Evolutionary conservation across 2,329 filamentous ascomycete species (phyloP), one percentile per base, ranked within the genome.

Genomic region (Phyllosticta citribraziliensis): DNA sequence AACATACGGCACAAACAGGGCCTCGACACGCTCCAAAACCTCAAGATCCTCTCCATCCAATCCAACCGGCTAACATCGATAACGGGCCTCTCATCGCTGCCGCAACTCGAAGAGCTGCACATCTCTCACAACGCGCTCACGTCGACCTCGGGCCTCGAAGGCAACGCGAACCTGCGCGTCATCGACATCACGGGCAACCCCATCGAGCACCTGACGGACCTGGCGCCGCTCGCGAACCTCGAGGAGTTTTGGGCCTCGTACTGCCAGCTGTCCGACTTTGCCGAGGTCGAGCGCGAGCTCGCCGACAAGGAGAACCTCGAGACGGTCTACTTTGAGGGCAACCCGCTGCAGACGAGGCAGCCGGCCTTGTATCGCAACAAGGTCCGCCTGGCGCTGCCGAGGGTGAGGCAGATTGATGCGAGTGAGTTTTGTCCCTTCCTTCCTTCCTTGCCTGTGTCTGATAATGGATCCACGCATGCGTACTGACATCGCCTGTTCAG

Each of bases 271-370:
- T 77, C 77, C 20, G 89, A 89, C 71, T 96, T 97, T 69, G 79
- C 80, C 52, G 92, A 97, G 69, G 83, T 97, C 2, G 88, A 97
- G 76, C 82, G 81, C 61, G 83, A 89, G 67, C 75, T 99, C 65
- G 81, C 77, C 58, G 88, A 94, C 70, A 97, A 96, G 78, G 79
- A 88, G 70, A 78, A 86, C 47, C 75, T 97, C 67, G 85, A 87
- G 63, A 97, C 94, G 1, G 93, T 99, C 11, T 99, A 99, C 72
- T 95, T 99, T 66, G 94, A 99, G 72, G 92, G 91, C 1, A 97
- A 96, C 69, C 93, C 92, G 25, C 74, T 99, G 67, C 94, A 99
- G 76, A 80, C 85, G 63, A 82, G 82, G 60, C 84, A 83, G 4
- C 88, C 89, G n/a, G 89, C 89, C 0, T 76, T 97, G 64, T 99